Evolutionary conservation across 2,329 filamentous ascomycete genomes (phyloP), one percentile per base, ranked within the genome.

Genomic region (Penicillium oxalicum): DNA sequence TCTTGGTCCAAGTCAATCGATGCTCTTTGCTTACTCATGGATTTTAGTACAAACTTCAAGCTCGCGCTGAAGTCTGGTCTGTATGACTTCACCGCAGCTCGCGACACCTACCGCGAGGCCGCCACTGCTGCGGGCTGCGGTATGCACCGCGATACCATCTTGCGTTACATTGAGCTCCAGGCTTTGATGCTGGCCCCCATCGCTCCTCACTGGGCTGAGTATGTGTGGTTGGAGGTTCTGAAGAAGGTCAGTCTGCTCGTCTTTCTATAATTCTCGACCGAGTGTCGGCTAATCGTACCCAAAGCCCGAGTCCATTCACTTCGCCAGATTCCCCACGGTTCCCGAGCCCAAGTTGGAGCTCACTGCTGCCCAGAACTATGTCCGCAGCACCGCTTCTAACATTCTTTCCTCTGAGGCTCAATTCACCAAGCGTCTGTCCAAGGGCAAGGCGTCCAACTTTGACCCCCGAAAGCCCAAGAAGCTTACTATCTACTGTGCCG

Each of bases 391-490:
- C 9, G 72, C 84, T 35, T 87, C 83, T 52, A 91, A 83, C 71
- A 90, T 97, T 71, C 90, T 86, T 56, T 88, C 87, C 27, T 87
- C 90, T 5, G 91, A 97, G 73, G 85, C 86, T 12, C 78, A 58
- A 46, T 68, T 69, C 78, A 50, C 87, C 59, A 95, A 95, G 80
- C 90, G 88, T 77, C 85, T 94, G 70, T 84, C 86, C 58, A 97
- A 97, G 77, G 93, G 91, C 71, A 96, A 96, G 75, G 79, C 83
- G 56, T 80, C 82, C 6, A 76, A 79, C 13, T 97, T 94, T 66
- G 91, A 98, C 70, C 89, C 91, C 35, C 90, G 88, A 73, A 86
- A 91, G 73, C 83, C 88, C 54, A 97, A 96, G 80, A 88, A 87
- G 74, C 81, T 97, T 57, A 90, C 86, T 45, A 86, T 98, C 64